phyloP scores from a whole-genome alignment of 202 grass and related monocot genomes.

The Musa balbisiana region DNA sequence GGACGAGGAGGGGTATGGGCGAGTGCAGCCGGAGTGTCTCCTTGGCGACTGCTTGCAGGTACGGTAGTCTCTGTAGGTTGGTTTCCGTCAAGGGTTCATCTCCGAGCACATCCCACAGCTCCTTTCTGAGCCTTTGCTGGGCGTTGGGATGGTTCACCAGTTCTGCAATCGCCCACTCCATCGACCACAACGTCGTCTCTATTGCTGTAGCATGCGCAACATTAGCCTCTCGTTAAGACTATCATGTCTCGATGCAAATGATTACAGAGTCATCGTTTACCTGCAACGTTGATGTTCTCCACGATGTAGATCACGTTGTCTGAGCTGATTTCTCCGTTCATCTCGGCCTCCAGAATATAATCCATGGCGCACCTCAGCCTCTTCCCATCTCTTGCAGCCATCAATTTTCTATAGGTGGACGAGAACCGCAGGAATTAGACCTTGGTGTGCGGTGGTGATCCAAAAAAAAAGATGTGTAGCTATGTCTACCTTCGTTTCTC shows the following conservation, averaged over 20 bases:
- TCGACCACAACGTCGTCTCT: constrained; percentile 10
- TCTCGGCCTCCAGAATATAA: constrained; percentile 14
- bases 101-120: not conserved
- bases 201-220: not conserved
- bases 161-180: constrained; percentile 17
- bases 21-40: constrained; percentile 16
- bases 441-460: too few relatives aligned
- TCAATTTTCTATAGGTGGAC: not conserved
- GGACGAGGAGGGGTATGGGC: constrained; percentile 16
- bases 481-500: constrained; percentile 4
- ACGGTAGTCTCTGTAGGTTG: not conserved
- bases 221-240: not conserved
- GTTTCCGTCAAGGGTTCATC: constrained; percentile 3
- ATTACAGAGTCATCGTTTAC: not conserved
- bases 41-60: constrained; percentile 12
- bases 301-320: constrained; percentile 17
- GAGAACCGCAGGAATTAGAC: not conserved
- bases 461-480: not conserved
- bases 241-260: too few relatives aligned
- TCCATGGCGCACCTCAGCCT: constrained; percentile 19
- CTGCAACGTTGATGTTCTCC: constrained; percentile 19
- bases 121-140: constrained; percentile 1
- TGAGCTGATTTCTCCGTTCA: constrained; percentile 16
- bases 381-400: not conserved
- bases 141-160: constrained; percentile 7